These are phyloP conservation scores for Cymodocea nodosa DNA, from an alignment of 116 monocot species.

Conservation along the genomic window DNA sequence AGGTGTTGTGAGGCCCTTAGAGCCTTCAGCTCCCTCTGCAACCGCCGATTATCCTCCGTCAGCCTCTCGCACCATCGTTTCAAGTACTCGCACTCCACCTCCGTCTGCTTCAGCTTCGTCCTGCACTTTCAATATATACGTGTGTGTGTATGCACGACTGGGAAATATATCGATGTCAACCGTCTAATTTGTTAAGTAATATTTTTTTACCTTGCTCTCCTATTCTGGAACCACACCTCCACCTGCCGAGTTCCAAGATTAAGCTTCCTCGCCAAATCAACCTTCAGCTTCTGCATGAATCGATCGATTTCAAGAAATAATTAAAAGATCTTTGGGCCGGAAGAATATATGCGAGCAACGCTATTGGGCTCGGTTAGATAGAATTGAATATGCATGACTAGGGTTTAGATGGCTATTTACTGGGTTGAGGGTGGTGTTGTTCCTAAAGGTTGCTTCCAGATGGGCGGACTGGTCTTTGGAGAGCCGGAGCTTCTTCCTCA, in stretches of 20 bases:
- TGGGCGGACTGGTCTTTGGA: constrained; percentile 52
- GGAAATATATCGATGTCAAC: no score
- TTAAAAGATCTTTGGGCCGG: no score
- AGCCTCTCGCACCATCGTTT: constrained; percentile 41
- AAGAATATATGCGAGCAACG: no score
- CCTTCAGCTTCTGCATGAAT: constrained; percentile 47
- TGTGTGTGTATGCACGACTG: no score
- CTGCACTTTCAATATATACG: constrained; percentile 8
- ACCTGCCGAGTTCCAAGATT: constrained; percentile 48
- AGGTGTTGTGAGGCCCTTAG: constrained; percentile 26
- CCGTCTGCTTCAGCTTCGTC: constrained; percentile 62
- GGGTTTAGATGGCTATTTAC: constrained; percentile 10
- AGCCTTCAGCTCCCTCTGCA: constrained; percentile 45
- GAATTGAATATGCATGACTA: no score
- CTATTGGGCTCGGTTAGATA: no score
- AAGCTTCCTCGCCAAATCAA: constrained; percentile 32
- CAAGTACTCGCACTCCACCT: constrained; percentile 59
- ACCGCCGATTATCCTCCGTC: constrained; percentile 43
- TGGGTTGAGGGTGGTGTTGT: constrained; percentile 49
- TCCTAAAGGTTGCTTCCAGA: constrained; percentile 56
- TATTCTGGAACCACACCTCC: constrained; percentile 73
- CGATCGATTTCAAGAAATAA: no score
- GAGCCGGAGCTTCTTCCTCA: constrained; percentile 54
- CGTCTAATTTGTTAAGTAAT: neutral
- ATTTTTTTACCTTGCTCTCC: constrained; percentile 38